phyloP scores from a whole-genome alignment of 225 moss, liverwort and hornwort genomes.

The Anthoceros angustus region DNA sequence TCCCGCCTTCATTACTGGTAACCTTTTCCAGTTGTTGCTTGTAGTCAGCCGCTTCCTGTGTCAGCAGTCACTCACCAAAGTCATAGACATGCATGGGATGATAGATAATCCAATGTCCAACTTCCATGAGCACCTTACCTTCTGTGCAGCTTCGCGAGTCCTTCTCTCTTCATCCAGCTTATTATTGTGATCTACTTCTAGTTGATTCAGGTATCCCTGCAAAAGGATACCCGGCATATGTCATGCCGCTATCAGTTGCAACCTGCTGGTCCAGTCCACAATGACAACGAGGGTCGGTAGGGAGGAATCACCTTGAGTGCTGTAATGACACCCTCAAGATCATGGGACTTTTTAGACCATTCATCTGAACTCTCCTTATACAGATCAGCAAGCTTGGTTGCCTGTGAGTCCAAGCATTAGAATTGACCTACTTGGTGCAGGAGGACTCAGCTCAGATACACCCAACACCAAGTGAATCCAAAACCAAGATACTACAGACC shows the following conservation, averaged over 20 bases:
- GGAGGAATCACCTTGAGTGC: constrained; percentile 63
- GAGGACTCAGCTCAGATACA: not conserved
- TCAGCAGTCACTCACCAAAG: not conserved
- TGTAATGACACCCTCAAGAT: constrained; percentile 88
- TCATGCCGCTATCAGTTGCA: no score
- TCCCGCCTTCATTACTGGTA: not conserved
- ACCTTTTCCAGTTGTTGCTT: not conserved
- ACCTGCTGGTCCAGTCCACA: not conserved
- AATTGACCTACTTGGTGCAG: not conserved
- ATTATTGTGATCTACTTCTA: constrained; percentile 71
- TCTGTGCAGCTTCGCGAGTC: constrained; percentile 30
- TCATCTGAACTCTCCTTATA: constrained; percentile 90
- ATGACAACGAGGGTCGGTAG: not conserved
- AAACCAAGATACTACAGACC: no score
- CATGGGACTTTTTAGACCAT: constrained; percentile 90
- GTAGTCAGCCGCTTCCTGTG: not conserved
- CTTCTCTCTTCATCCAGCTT: constrained; percentile 59
- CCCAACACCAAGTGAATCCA: not conserved
- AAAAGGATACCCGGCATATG: not conserved
- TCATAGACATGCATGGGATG: not conserved
- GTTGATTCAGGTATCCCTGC: constrained; percentile 82
- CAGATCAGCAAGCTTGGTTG: constrained; percentile 76
- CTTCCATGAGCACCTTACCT: constrained; percentile 9
- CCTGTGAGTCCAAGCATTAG: constrained; percentile 18
- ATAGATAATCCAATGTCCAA: constrained; percentile 24